Evolutionary conservation across 2,329 filamentous ascomycete genomes (phyloP), one percentile per base, ranked within the genome.

Genomic region (Pestalotiopsis fici): DNA sequence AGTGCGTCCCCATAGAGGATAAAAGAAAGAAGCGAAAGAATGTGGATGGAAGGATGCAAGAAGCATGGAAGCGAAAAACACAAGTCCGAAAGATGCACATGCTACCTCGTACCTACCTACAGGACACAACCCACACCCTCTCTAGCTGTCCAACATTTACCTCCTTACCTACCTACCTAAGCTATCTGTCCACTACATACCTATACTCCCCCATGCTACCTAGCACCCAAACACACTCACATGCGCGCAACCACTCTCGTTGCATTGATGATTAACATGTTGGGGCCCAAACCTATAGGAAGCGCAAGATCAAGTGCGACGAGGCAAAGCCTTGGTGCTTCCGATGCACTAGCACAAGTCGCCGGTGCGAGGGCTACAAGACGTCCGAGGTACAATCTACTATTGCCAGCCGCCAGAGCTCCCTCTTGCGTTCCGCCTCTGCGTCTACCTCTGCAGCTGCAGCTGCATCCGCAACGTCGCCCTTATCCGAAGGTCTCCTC

Each of bases 401-500:
- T 6, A 3, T 59, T 21, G n/a, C 70, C 18, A 18, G 71, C 57
- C 65, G 71, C 4, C 66, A 35, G 31, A 35, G 65, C 4, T 64
- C 74, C 9, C n/a, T 11, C 55, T 21, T 6, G 55, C n/a, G 28
- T 59, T 28, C 28, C 27, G 15, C 55, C 27, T 25, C 25, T 27
- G 23, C 74, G 75, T 0, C 82, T 80, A 79, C 72, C 78, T 43
- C 74, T 76, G 2, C 76, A 81, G 21, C 76, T 80, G 4, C 73
- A 74, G 6, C 43, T 72, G 31, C 31, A 11, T 35, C 31, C 6
- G 31, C 31, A 35, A 1, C 71, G 76, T 71, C 54, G 70, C 59
- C 21, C 59, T 35, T 43, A 25, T 43, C 60, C 3, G 60, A 47
- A n/a, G 43, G 60, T 18, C 43, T 63, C 5, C 60, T 63, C 28